Conservation (phyloP, 192 early-diverging fungal species). For the Martensiomyces pterosporus region DNA sequence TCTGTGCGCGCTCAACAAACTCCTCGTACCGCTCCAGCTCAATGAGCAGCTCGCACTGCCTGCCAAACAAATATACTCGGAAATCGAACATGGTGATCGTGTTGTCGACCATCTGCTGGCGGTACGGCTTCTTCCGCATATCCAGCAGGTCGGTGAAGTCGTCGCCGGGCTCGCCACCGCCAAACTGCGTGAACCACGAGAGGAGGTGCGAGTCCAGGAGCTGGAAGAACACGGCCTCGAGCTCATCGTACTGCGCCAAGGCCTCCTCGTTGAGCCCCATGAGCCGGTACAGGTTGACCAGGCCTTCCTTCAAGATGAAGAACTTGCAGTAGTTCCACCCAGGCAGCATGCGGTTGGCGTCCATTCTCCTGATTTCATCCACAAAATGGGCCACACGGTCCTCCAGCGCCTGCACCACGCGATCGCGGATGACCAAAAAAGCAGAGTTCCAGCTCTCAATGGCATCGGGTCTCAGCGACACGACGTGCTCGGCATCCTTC, state of each 20-base stretch:
- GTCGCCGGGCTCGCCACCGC: conserved; percentile 79
- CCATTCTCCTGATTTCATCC: conserved; percentile 79
- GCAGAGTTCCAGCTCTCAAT: conserved; percentile 46
- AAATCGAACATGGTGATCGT: conserved; percentile 94
- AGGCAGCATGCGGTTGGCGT: conserved; percentile 88
- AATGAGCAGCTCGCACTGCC: conserved; percentile 80
- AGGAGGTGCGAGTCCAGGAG: conserved; percentile 75
- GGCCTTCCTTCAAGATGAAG: conserved; percentile 91
- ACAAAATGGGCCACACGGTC: conserved; percentile 45
- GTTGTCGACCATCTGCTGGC: conserved; percentile 86
- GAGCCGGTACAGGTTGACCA: conserved; percentile 81
- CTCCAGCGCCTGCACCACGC: conserved; percentile 77
- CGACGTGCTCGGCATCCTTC: conserved; percentile 27
- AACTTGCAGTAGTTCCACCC: conserved; percentile 99
- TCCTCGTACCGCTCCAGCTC: conserved; percentile 52
- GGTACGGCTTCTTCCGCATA: conserved; percentile 73
- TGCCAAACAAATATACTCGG: conserved; percentile 88
- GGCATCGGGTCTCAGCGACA: conserved; percentile 11
- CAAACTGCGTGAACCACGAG: conserved; percentile 95
- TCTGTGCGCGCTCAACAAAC: conserved; percentile 33
- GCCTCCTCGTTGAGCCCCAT: conserved; percentile 87
- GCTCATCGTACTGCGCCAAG: conserved; percentile 91
- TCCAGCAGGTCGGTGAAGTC: conserved; percentile 83
- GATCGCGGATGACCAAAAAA: conserved; percentile 45
- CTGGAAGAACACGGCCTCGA: conserved; percentile 94